Conservation (phyloP, 192 early-diverging fungal genomes). For the Backusella sp. region DNA sequence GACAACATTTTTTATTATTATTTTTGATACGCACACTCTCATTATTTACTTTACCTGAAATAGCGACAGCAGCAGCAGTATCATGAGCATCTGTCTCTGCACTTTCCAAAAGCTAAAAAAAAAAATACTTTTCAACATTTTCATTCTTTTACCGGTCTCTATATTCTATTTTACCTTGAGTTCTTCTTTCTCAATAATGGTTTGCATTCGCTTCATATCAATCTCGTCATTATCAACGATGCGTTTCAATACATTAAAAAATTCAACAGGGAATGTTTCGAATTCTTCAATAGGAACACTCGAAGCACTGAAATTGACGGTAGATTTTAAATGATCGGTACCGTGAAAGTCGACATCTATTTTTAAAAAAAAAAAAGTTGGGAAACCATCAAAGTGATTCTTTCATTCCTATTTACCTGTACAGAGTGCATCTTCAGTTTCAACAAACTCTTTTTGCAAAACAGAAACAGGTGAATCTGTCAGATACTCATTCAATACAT, state of each 20-base stretch:
- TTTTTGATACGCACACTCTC: not conserved
- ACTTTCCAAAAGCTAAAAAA: conserved; percentile 31
- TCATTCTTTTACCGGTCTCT: not conserved
- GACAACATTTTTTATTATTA: too few relatives aligned
- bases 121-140: not conserved
- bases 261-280: conserved; percentile 42
- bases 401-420: conserved; percentile 33
- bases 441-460: conserved; percentile 59
- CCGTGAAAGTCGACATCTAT: conserved; percentile 45
- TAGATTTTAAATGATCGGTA: conserved; percentile 43
- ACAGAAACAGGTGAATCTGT: conserved; percentile 58
- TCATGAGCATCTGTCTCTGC: conserved; percentile 40
- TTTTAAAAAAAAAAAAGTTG: too few relatives aligned
- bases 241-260: conserved; percentile 44
- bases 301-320: conserved; percentile 42
- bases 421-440: conserved; percentile 59
- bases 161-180: conserved; percentile 36
- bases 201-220: conserved; percentile 56
- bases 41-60: conserved; percentile 16
- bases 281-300: conserved; percentile 57
- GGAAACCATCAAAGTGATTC: not conserved
- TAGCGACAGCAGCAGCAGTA: conserved; percentile 26
- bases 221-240: conserved; percentile 49
- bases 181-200: conserved; percentile 50
- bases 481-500: conserved; percentile 42